Conservation (phyloP, 2,329 filamentous ascomycete genomes). For the Pseudocercospora fijiensis region DNA sequence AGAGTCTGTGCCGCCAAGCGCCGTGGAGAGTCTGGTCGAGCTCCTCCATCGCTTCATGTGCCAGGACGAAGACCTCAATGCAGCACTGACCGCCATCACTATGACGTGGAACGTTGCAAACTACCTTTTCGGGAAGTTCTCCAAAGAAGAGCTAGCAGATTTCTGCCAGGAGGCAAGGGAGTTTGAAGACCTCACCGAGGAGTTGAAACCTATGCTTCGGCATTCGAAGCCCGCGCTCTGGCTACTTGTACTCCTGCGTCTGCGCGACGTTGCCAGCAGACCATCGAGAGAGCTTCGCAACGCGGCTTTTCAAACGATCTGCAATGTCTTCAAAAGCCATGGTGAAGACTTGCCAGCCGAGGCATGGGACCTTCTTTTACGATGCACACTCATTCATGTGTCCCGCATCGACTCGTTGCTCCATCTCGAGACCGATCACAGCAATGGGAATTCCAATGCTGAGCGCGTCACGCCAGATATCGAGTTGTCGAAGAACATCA, state of each 20-base stretch:
- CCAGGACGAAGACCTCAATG: constrained; percentile 89
- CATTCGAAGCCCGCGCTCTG: constrained; percentile 60
- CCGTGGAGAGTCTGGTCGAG: constrained; percentile 78
- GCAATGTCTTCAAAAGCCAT: constrained; percentile 89
- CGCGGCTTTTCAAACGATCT: constrained; percentile 84
- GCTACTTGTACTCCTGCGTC: constrained; percentile 70
- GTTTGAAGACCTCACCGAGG: constrained; percentile 28
- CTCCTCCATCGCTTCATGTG: constrained; percentile 85
- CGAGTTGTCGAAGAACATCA: constrained; percentile 71
- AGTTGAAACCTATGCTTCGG: constrained; percentile 17
- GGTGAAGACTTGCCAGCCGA: constrained; percentile 74
- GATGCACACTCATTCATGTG: constrained; percentile 76
- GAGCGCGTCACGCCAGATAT: constrained; percentile 17
- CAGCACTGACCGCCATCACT: constrained; percentile 91
- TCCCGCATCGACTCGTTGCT: constrained; percentile 48
- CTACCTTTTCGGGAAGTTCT: constrained; percentile 62
- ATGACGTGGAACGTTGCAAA: constrained; percentile 96
- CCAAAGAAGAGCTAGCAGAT: constrained; percentile 39
- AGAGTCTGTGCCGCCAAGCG: constrained; percentile 64
- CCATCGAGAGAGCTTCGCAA: constrained; percentile 74
- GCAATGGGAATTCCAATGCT: background rate
- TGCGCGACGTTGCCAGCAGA: constrained; percentile 71
- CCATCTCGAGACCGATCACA: constrained; percentile 16
- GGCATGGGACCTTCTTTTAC: constrained; percentile 81
- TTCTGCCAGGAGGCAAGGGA: constrained; percentile 26